A percentile compares a stretch with the other conserved stretches of the same genome.
Evolutionary conservation across 202 grass and related monocot genomes (phyloP).

Genomic region (Brachypodium distachyon): DNA sequence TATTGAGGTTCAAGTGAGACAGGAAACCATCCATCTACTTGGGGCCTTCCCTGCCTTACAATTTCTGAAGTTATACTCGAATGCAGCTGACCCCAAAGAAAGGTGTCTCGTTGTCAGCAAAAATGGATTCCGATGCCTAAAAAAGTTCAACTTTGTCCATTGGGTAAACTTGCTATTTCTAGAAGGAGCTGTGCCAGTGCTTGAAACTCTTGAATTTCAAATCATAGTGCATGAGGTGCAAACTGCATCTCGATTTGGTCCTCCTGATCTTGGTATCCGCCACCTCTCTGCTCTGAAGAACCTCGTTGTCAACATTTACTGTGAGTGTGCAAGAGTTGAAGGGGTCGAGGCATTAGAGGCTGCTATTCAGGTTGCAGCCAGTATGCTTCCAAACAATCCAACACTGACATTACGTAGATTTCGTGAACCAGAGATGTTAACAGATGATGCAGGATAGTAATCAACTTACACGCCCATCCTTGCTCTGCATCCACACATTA

Average conservation of each 20-base stretch:
- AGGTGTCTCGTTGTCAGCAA: background rate
- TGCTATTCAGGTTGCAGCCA: background rate
- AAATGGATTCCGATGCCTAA: constrained; percentile 9
- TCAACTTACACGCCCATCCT: background rate
- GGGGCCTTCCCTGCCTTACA: constrained; percentile 9
- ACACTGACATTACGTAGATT: constrained; percentile 9
- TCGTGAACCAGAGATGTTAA: constrained; percentile 10
- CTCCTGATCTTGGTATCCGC: constrained; percentile 6
- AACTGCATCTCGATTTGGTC: background rate
- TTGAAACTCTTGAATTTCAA: constrained; percentile 25
- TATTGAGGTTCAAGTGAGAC: constrained; percentile 5
- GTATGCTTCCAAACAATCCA: constrained; percentile 16
- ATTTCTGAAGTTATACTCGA: constrained; percentile 6
- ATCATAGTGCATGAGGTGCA: background rate
- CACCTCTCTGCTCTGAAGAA: constrained; percentile 13
- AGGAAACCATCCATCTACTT: constrained; percentile 18
- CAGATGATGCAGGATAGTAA: background rate
- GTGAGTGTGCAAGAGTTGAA: background rate
- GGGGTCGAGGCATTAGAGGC: constrained; percentile 23
- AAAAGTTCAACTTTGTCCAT: constrained; percentile 11
- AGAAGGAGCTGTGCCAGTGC: constrained; percentile 27
- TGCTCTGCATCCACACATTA: background rate
- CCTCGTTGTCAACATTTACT: background rate
- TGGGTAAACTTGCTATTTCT: constrained; percentile 8
- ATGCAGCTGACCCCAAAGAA: background rate